These are phyloP conservation scores for Graphiopsis chlorocephala DNA, from an alignment of 2,329 filamentous ascomycete genomes.

Conservation along the genomic window DNA sequence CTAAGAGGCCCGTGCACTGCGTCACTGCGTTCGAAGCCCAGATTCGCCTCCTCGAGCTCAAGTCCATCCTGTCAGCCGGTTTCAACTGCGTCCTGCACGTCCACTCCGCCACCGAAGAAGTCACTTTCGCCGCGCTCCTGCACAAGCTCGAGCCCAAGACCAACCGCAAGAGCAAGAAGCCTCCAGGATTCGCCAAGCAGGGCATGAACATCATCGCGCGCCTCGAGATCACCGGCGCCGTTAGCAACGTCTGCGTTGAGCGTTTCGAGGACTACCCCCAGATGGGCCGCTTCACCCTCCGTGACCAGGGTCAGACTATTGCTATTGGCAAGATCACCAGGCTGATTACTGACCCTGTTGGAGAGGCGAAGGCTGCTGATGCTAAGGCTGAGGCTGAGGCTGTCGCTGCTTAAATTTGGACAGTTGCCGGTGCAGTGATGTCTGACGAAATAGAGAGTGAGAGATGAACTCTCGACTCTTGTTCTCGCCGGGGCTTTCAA, in stretches of 20 bases:
- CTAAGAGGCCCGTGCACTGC: slow-evolving; percentile 88
- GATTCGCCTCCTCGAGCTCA: slow-evolving; percentile 90
- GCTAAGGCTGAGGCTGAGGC: slow-evolving; percentile 22
- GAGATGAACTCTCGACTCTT: not conserved
- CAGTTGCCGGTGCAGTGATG: not conserved
- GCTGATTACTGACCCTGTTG: slow-evolving; percentile 56
- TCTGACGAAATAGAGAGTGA: not conserved
- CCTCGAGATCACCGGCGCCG: slow-evolving; percentile 80
- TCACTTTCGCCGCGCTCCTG: slow-evolving; percentile 81
- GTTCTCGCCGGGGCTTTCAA: not conserved
- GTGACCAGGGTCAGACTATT: slow-evolving; percentile 94
- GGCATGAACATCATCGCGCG: slow-evolving; percentile 86
- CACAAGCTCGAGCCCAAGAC: slow-evolving; percentile 97
- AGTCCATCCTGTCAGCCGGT: slow-evolving; percentile 87
- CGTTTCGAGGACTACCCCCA: slow-evolving; percentile 95
- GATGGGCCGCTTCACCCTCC: slow-evolving; percentile 82
- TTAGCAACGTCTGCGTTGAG: slow-evolving; percentile 80
- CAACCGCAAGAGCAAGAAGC: slow-evolving; percentile 84
- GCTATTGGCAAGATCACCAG: slow-evolving; percentile 99
- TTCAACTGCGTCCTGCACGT: slow-evolving; percentile 99
- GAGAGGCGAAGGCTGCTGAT: slow-evolving; percentile 18
- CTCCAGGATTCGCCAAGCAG: slow-evolving; percentile 84
- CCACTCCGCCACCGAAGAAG: slow-evolving; percentile 95
- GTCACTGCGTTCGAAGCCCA: slow-evolving; percentile 91
- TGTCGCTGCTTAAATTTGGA: not conserved